These are phyloP conservation scores for Porcisia deanei DNA, from an alignment of 208 protist genomes.

Conservation along the genomic window DNA sequence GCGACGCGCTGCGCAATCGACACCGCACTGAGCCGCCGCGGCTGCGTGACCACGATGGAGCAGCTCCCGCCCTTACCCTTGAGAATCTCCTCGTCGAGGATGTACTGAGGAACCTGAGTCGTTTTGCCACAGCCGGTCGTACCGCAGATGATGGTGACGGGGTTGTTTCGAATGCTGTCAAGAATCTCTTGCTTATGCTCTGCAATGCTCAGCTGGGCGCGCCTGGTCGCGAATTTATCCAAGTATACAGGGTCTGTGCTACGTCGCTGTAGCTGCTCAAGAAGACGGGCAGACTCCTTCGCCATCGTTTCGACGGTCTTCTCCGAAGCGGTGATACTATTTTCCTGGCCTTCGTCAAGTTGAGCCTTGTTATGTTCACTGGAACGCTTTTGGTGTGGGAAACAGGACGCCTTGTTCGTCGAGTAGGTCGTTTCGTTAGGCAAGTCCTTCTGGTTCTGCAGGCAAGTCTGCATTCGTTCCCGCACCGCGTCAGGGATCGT, in stretches of 20 bases:
- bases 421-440: background rate
- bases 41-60: slow-evolving; percentile 96
- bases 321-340: background rate
- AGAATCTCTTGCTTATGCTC: slow-evolving; percentile 74
- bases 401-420: background rate
- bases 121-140: slow-evolving; percentile 98
- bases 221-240: slow-evolving; percentile 61
- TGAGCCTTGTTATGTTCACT: background rate
- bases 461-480: slow-evolving; percentile 27
- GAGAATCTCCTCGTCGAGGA: slow-evolving; percentile 87
- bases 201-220: slow-evolving; percentile 72
- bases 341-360: background rate
- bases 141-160: slow-evolving; percentile 93
- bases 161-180: slow-evolving; percentile 60
- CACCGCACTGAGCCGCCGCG: slow-evolving; percentile 97
- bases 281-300: slow-evolving; percentile 53
- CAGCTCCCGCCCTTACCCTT: slow-evolving; percentile 59
- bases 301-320: slow-evolving; percentile 7
- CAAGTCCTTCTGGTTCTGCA: slow-evolving; percentile 20
- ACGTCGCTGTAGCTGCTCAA: slow-evolving; percentile 45
- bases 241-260: slow-evolving; percentile 63
- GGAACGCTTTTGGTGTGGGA: background rate
- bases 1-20: slow-evolving; percentile 98
- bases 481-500: slow-evolving; percentile 7
- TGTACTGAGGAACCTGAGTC: slow-evolving; percentile 96